Evolutionary conservation across 176 grass and related monocot genomes (phyloP).

Genomic region (Leersia perrieri): DNA sequence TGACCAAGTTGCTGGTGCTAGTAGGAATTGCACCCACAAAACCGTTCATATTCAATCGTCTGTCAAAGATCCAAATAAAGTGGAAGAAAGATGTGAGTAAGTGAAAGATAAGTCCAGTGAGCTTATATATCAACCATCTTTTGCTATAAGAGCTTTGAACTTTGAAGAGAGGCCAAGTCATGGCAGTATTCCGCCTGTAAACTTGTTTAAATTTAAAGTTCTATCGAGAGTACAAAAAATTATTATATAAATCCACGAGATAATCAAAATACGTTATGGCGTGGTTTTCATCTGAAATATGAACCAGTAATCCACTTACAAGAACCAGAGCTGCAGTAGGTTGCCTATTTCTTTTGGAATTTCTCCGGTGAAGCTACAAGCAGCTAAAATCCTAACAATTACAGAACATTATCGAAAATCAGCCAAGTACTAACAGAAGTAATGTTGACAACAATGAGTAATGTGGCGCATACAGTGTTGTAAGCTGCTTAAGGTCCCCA

Average conservation of each 20-base stretch:
- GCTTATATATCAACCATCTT: conserved; percentile 51
- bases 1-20: conserved; percentile 38
- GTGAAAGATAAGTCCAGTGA: conserved; percentile 39
- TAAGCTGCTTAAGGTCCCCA: conserved; percentile 34
- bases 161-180: conserved; percentile 41
- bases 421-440: neutral
- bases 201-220: conserved; percentile 56
- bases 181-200: conserved; percentile 42
- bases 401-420: neutral
- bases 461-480: conserved; percentile 24
- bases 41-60: conserved; percentile 48
- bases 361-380: conserved; percentile 43
- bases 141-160: conserved; percentile 35
- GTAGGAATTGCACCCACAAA: conserved; percentile 28
- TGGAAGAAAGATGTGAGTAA: too few species aligned
- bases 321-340: conserved; percentile 33
- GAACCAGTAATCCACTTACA: conserved; percentile 21
- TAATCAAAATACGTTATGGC: neutral
- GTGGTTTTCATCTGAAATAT: neutral
- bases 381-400: conserved; percentile 39
- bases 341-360: conserved; percentile 47
- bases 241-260: neutral
- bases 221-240: conserved; percentile 18
- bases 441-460: neutral
- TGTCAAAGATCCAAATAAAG: too few species aligned